Evolutionary conservation across 805 yeast genomes (phyloP).

Genomic region (Grigorovia jiainica): DNA sequence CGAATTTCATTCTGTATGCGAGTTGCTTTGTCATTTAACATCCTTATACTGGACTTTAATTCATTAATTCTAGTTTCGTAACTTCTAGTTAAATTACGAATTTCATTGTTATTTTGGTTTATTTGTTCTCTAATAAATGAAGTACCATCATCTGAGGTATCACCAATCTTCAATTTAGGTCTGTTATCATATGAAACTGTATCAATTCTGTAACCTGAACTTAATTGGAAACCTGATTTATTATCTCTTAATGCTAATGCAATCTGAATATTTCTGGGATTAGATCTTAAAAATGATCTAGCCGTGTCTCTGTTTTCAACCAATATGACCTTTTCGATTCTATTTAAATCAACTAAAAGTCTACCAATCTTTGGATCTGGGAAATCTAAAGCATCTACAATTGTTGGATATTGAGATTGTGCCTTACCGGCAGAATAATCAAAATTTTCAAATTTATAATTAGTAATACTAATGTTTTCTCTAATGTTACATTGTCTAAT

Average conservation of each 20-base stretch:
- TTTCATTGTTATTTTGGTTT: conserved; percentile 12
- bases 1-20: no score
- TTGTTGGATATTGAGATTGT: conserved; percentile 31
- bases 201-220: conserved; percentile 42
- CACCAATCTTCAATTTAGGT: conserved; percentile 14
- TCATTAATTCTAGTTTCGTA: conserved; percentile 8
- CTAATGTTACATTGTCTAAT: conserved; percentile 26
- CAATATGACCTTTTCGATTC: conserved; percentile 51
- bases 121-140: conserved; percentile 17
- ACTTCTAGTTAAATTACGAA: conserved; percentile 20
- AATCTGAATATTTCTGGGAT: conserved; percentile 32
- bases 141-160: conserved; percentile 14
- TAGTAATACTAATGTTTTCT: conserved; percentile 41
- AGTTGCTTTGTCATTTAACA: conserved; percentile 24
- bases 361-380: conserved; percentile 46
- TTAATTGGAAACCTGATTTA: conserved; percentile 37
- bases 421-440: conserved; percentile 42
- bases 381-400: conserved; percentile 54
- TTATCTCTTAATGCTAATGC: conserved; percentile 36
- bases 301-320: conserved; percentile 45
- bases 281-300: conserved; percentile 31
- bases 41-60: conserved; percentile 5
- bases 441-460: conserved; percentile 30
- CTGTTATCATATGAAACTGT: conserved; percentile 38
- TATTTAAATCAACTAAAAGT: conserved; percentile 52